Percentiles rank a stretch among this genome's conserved stretches.
Conservation (phyloP, 768 basidiomycete genomes). For the Tricholoma hemisulphureum region DNA sequence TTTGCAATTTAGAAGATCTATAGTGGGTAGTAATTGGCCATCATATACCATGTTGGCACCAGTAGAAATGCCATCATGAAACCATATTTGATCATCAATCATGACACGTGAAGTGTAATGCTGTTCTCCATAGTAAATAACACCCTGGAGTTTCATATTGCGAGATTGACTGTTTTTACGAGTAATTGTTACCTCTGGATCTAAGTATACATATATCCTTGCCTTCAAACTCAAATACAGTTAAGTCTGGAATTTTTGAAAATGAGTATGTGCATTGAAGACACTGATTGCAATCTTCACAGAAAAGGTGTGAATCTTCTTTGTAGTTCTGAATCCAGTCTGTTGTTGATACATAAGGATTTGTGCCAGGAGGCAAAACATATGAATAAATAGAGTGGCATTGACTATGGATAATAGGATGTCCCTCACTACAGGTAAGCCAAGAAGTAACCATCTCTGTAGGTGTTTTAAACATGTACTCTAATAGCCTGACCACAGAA, state of each 20-base stretch:
- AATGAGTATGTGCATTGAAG: background rate
- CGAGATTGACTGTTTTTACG: background rate
- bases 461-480: background rate
- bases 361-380: no score
- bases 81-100: constrained; percentile 15
- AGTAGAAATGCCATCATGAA: constrained; percentile 6
- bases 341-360: no score
- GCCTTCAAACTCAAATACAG: constrained; percentile 7
- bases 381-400: no score
- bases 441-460: background rate
- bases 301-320: no score
- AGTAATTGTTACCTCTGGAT: constrained; percentile 1
- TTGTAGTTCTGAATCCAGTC: no score
- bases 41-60: no score
- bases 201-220: no score
- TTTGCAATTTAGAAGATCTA: no score
- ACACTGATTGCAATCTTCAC: no score
- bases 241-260: background rate
- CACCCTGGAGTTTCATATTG: constrained; percentile 9
- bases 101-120: constrained; percentile 20
- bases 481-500: no score
- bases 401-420: background rate
- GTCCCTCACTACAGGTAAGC: background rate
- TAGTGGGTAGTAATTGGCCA: background rate
- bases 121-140: constrained; percentile 19